Percentiles rank a stretch among this genome's conserved stretches.
These are phyloP conservation scores for Pythium biforme DNA, from an alignment of 352 stramenopile genomes.

Conservation along the genomic window DNA sequence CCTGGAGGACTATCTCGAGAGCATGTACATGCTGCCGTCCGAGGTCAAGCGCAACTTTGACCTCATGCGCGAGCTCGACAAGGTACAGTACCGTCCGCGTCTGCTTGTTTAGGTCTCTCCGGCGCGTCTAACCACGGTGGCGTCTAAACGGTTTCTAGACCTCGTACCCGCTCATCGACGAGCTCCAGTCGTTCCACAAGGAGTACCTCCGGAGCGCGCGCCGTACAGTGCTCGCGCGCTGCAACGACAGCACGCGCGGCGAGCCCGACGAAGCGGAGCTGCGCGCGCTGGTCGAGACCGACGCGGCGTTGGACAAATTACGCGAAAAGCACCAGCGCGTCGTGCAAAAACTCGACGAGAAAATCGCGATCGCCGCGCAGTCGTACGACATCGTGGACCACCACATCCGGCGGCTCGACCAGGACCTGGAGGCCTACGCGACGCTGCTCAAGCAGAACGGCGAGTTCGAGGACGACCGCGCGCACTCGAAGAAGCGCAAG, in stretches of 20 bases:
- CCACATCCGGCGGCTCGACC: slow-evolving; percentile 78
- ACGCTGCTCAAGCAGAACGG: slow-evolving; percentile 69
- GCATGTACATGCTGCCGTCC: slow-evolving; percentile 88
- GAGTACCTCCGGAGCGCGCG: slow-evolving; percentile 59
- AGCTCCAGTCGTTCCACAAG: slow-evolving; percentile 64
- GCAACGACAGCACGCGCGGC: slow-evolving; percentile 36
- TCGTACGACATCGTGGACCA: slow-evolving; percentile 87
- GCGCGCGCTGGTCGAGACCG: slow-evolving; percentile 57
- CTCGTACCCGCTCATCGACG: slow-evolving; percentile 75
- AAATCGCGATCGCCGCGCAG: slow-evolving; percentile 84
- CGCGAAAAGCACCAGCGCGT: slow-evolving; percentile 64
- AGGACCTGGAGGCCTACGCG: slow-evolving; percentile 75
- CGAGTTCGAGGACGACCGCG: slow-evolving; percentile 79
- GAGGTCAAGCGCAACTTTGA: slow-evolving; percentile 91
- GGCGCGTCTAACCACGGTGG: no score
- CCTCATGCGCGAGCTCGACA: slow-evolving; percentile 86
- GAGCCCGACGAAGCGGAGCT: slow-evolving; percentile 71
- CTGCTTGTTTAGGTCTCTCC: no score
- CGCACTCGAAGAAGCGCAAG: slow-evolving; percentile 53
- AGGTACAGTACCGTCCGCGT: slow-evolving; percentile 41
- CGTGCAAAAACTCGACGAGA: slow-evolving; percentile 86
- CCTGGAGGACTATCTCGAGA: slow-evolving; percentile 86
- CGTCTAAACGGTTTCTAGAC: slow-evolving; percentile 48
- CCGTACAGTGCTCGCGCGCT: slow-evolving; percentile 65
- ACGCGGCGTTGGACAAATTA: slow-evolving; percentile 45